Evolutionary conservation across 257 asterid species (phyloP), one percentile per base, ranked within the genome.

Genomic region (Coffea eugenioides): DNA sequence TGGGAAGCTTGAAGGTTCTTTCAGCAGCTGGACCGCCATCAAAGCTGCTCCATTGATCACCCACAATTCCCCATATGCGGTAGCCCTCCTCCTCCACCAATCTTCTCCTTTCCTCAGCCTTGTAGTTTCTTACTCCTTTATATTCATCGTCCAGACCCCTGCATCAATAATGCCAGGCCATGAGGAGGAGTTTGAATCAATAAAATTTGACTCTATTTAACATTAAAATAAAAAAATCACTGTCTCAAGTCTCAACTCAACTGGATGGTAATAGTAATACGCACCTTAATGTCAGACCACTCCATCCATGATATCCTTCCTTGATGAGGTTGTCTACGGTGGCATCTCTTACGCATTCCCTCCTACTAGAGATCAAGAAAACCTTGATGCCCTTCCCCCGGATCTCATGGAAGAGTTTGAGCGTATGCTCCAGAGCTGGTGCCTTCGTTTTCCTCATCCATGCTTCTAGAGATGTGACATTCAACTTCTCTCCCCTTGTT

Each of bases 21-120:
- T 83, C 82, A 62, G 89, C 88, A 31, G 25, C 77, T 7, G 90
- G 92, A 66, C 41, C 67, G 78, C 91, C 90, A 57, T 84, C 83
- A 59, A 88, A 86, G 54, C 90, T 87, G 83, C 91, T 88, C 91
- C 91, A 89, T 51, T 86, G 91, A 75, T 86, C 91, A 71, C 91
- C 92, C 12, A 89, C 9, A 54, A 81, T 86, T 7, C 87, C 93
- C 84, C 86, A 83, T 45, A 88, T 84, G 18, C 80, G 70, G 76
- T 87, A 84, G 68, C 93, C 93, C 15, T 80, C 88, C 16, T 80
- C 88, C 12, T 84, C 73, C 4, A 78, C 91, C 81, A 89, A 65
- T 65, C 41, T 84, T 82, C 85, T 86, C 81, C 91, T 84, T 69
- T 89, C 89, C 46, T 81, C 89, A 3, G 88, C 88, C 82, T 87